phyloP scores from a whole-genome alignment of 768 basidiomycete species.

The Kwoniella sp. region DNA sequence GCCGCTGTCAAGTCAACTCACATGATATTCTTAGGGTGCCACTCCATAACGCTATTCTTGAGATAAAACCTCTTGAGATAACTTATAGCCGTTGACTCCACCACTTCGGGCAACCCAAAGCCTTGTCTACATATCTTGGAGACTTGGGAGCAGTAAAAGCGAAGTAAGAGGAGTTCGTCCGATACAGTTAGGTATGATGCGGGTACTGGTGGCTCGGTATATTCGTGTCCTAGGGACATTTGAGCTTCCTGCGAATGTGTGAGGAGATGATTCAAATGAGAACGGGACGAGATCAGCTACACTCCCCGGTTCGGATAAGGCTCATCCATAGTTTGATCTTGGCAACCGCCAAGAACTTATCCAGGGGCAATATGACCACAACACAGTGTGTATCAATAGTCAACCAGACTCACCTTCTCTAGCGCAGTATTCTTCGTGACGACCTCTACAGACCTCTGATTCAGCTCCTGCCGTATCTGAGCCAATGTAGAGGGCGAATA shows the following conservation, averaged over 20 bases:
- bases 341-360: too few relatives aligned
- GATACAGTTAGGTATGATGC: constrained; percentile 72
- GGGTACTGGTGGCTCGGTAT: constrained; percentile 60
- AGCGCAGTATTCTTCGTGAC: constrained; percentile 77
- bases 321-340: too few relatives aligned
- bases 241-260: constrained; percentile 32
- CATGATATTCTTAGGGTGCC: constrained; percentile 99
- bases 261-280: too few relatives aligned
- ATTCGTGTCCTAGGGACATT: constrained; percentile 43
- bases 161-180: constrained; percentile 86
- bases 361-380: too few relatives aligned
- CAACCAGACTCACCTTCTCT: constrained; percentile 66
- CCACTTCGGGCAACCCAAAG: constrained; percentile 86
- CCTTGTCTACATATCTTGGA: constrained; percentile 72
- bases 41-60: constrained; percentile 98
- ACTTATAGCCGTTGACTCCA: constrained; percentile 85
- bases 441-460: constrained; percentile 71
- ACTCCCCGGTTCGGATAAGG: too few relatives aligned
- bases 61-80: constrained; percentile 97
- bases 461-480: constrained; percentile 67
- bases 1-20: constrained; percentile 56
- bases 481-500: constrained; percentile 72
- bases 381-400: too few relatives aligned
- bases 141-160: constrained; percentile 85
- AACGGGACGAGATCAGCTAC: too few relatives aligned